These are phyloP conservation scores for Eleusine indica DNA, from an alignment of 176 grass and related monocot genomes.

Conservation along the genomic window DNA sequence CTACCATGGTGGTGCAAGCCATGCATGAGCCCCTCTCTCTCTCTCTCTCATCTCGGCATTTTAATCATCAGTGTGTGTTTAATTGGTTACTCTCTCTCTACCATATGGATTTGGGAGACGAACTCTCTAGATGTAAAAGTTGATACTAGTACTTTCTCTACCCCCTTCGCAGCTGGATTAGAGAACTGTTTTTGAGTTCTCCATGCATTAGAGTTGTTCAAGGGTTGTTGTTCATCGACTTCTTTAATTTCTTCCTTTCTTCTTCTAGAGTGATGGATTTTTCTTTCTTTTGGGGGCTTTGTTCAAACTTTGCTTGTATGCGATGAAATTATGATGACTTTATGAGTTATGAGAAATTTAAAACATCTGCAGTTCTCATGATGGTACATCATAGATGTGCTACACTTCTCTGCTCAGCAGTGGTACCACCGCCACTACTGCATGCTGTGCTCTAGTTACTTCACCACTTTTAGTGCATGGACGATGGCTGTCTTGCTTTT, in stretches of 20 bases:
- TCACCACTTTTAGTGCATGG: conserved; percentile 56
- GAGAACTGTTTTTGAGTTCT: conserved; percentile 77
- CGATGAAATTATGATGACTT: conserved; percentile 37
- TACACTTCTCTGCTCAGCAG: conserved; percentile 6
- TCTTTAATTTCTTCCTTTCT: not conserved
- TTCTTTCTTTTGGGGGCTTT: conserved; percentile 14
- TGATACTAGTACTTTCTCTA: conserved; percentile 48
- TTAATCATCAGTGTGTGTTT: conserved; percentile 51
- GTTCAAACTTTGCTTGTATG: conserved; percentile 53
- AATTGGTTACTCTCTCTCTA: conserved; percentile 47
- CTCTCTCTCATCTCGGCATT: conserved; percentile 50
- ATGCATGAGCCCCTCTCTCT: conserved; percentile 21
- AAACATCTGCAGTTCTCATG: conserved; percentile 51
- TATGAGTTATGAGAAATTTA: conserved; percentile 55
- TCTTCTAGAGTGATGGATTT: conserved; percentile 39
- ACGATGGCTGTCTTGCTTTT: conserved; percentile 24
- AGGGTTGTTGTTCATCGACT: conserved; percentile 33
- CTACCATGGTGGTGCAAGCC: conserved; percentile 48
- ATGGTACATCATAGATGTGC: conserved; percentile 18
- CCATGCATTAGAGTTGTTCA: conserved; percentile 39
- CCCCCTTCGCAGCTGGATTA: conserved; percentile 45
- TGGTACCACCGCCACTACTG: conserved; percentile 9
- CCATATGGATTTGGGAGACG: conserved; percentile 39
- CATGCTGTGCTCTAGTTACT: conserved; percentile 39
- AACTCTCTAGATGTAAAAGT: conserved; percentile 54